These are phyloP conservation scores for Penicillium samsonianum DNA, from an alignment of 495 filamentous ascomycete species.

Conservation along the genomic window DNA sequence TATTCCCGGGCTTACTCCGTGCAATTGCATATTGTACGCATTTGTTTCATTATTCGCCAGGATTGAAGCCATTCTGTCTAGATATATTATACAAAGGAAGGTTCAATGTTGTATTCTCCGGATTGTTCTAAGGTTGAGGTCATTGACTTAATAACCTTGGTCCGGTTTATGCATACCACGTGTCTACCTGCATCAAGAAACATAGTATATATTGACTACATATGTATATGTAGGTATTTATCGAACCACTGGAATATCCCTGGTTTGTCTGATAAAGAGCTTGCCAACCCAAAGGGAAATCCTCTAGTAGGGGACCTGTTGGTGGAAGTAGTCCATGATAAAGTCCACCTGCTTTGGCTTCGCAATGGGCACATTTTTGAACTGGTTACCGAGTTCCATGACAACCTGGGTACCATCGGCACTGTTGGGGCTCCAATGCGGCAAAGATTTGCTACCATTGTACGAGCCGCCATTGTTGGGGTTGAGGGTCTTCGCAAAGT, in stretches of 20 bases:
- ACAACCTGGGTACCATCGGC: slow-evolving; percentile 23
- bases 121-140: not conserved
- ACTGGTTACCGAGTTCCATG: slow-evolving; percentile 27
- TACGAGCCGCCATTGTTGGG: slow-evolving; percentile 31
- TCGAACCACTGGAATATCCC: not conserved
- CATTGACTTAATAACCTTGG: not conserved
- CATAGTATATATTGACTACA: not conserved
- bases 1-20: not conserved
- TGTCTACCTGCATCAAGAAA: not conserved
- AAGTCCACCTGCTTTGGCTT: slow-evolving; percentile 22
- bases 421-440: slow-evolving; percentile 22
- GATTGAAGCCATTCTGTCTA: not conserved
- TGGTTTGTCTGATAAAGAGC: not conserved
- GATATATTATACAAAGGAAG: too few species aligned
- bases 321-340: slow-evolving; percentile 27
- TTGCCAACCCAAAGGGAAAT: not conserved
- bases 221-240: not conserved
- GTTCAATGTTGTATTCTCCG: not conserved
- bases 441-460: slow-evolving; percentile 17
- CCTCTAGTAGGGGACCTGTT: slow-evolving; percentile 21
- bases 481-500: slow-evolving; percentile 34
- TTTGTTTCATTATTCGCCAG: not conserved
- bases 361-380: slow-evolving; percentile 24
- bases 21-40: not conserved
- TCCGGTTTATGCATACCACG: not conserved